Conservation (phyloP, 2,329 filamentous ascomycete species). For the Emericellopsis cladophorae region DNA sequence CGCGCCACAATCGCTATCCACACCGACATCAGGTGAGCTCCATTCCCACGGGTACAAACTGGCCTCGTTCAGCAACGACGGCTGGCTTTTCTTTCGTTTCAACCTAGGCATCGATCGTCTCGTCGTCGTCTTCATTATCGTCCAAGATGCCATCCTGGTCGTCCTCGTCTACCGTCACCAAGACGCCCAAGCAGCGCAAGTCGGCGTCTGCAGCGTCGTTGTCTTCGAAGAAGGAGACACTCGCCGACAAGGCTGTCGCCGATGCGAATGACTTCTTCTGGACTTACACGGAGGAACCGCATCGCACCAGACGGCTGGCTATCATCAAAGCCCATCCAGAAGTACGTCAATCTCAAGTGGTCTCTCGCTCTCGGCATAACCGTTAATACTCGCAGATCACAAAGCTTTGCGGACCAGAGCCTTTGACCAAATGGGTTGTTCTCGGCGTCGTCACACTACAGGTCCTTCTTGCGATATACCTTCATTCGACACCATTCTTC, state of each 20-base stretch:
- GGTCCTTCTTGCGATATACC: conserved; percentile 60
- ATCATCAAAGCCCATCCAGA: conserved; percentile 99
- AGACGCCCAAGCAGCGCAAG: conserved; percentile 12
- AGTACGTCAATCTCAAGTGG: conserved; percentile 31
- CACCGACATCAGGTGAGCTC: too few species aligned
- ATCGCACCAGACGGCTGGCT: conserved; percentile 76
- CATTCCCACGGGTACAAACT: too few species aligned
- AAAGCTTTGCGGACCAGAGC: conserved; percentile 93
- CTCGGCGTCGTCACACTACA: conserved; percentile 73
- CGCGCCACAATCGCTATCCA: too few species aligned
- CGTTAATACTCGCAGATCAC: conserved; percentile 50
- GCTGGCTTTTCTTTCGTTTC: too few species aligned
- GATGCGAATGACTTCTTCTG: conserved; percentile 63
- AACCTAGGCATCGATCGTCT: too few species aligned
- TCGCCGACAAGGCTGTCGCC: conserved; percentile 3
- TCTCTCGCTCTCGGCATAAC: conserved; percentile 1
- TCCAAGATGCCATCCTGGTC: conserved; percentile 11
- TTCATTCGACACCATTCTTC: conserved; percentile 66
- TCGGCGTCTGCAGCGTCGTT: conserved; percentile 1
- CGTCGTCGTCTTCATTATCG: too few species aligned
- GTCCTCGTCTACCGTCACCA: conserved; percentile 19
- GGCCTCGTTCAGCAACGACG: too few species aligned
- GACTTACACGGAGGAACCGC: conserved; percentile 98
- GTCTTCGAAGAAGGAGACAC: not conserved
- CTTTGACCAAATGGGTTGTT: conserved; percentile 90